Base-by-base conservation (phyloP, 2,329 filamentous ascomycete species). In the Colletotrichum cereale region DNA sequence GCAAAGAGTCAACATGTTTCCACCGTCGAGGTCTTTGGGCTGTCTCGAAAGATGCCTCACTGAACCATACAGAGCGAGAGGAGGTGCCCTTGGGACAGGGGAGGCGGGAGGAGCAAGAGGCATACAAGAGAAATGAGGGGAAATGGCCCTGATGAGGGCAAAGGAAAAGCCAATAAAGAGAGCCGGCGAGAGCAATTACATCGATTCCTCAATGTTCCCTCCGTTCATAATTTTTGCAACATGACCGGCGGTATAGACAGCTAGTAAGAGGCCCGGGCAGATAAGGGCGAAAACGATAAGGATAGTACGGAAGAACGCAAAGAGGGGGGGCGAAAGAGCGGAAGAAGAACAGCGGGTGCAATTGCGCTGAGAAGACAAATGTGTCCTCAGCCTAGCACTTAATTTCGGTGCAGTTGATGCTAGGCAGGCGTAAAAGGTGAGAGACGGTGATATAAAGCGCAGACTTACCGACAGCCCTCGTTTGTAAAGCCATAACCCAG, bases 401-500 rank as follows among this genome's bases (percentile, higher is more conserved):
- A 11, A 47, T 42, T 50, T 48, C 21, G 24, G 48, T 53, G n/a
- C n/a, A 29, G 44, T n/a, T 26, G 29, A 36, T 34, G 8, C 12
- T 50, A n/a, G 16, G 40, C 48, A 29, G 42, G 26, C n/a, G 36
- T 29, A 55, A 42, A 47, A 44, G 24, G 24, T 47, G 38, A 62
- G 60, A 66, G 31, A 67, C 63, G 14, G 53, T 29, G 55, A 14
- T 24, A 24, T 55, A 40, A 57, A 31, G 58, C 24, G 67, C 55
- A 62, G 60, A 86, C 88, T 82, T 82, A 90, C 88, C 88, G 87
- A 75, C 88, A 90, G 75, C 88, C 88, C 78, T 90, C 88, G 82
- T 90, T 90, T 24, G 88, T 90, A 78, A 90, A 90, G 79, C 87
- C 87, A 75, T 90, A 90, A 66, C 88, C 88, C 68, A 89, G 76